Evolutionary conservation across 495 filamentous ascomycete species (phyloP).

Genomic region (Penicillium angulare): DNA sequence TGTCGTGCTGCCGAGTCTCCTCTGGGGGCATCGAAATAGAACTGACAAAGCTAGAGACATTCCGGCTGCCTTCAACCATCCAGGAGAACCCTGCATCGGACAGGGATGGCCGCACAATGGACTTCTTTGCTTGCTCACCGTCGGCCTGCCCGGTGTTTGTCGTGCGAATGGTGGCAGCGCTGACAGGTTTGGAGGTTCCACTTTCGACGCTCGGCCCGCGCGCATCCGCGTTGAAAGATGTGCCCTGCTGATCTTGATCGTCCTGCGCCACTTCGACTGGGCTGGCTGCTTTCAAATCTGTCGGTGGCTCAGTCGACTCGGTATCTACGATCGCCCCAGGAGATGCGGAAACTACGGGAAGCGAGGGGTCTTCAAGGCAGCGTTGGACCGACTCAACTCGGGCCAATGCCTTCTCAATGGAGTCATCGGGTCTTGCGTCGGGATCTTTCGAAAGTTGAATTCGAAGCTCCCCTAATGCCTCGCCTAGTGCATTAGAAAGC

Average conservation of each 20-base stretch:
- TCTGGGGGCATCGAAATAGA: constrained; percentile 48
- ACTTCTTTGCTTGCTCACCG: constrained; percentile 6
- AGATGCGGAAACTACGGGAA: constrained; percentile 40
- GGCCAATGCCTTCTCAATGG: constrained; percentile 55
- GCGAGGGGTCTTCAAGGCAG: constrained; percentile 65
- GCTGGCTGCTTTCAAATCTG: neutral
- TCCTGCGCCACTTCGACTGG: constrained; percentile 1
- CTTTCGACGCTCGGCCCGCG: constrained; percentile 8
- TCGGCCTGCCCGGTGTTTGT: constrained; percentile 9
- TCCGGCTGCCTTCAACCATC: constrained; percentile 74
- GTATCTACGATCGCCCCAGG: constrained; percentile 1
- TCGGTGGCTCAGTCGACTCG: constrained; percentile 1
- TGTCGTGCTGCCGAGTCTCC: constrained; percentile 38
- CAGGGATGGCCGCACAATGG: constrained; percentile 40
- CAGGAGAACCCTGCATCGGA: constrained; percentile 89
- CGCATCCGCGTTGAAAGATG: constrained; percentile 3
- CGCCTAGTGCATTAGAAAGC: constrained; percentile 71
- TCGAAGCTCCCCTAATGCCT: constrained; percentile 66
- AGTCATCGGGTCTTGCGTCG: constrained; percentile 9
- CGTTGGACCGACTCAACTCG: constrained; percentile 77
- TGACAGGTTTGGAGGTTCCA: constrained; percentile 10
- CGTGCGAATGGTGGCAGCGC: constrained; percentile 4
- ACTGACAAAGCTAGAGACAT: constrained; percentile 49
- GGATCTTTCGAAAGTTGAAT: constrained; percentile 50
- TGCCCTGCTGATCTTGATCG: constrained; percentile 8